A percentile compares a stretch with the other conserved stretches of the same genome.
Evolutionary conservation across 1,284 basidiomycete genomes (phyloP).

Genomic region (Agroathelia rolfsii): DNA sequence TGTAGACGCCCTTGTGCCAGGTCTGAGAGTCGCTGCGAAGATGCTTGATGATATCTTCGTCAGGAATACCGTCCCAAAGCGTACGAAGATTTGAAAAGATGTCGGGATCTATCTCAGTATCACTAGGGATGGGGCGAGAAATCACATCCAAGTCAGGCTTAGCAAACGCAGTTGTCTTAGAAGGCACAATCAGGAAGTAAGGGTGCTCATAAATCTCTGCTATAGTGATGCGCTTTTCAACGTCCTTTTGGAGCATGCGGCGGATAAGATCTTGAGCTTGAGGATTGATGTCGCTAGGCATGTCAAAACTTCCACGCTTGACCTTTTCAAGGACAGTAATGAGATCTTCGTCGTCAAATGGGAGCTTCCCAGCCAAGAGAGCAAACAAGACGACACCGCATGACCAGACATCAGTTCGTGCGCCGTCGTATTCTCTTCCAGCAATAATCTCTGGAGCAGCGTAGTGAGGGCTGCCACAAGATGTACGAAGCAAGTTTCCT

Average conservation of each 20-base stretch:
- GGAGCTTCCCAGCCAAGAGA: conserved; percentile 78
- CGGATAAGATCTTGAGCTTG: conserved; percentile 68
- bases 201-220: conserved; percentile 81
- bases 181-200: conserved; percentile 70
- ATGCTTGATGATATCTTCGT: conserved; percentile 61
- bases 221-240: conserved; percentile 77
- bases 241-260: conserved; percentile 89
- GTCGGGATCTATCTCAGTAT: conserved; percentile 73
- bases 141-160: conserved; percentile 64
- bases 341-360: conserved; percentile 85
- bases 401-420: conserved; percentile 91
- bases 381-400: conserved; percentile 88
- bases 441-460: conserved; percentile 97
- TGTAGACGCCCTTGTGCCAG: conserved; percentile 92
- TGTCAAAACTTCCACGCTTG: conserved; percentile 77
- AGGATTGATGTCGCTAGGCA: conserved; percentile 67
- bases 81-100: conserved; percentile 88
- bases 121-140: conserved; percentile 50
- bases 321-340: conserved; percentile 83
- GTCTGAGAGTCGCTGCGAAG: conserved; percentile 60
- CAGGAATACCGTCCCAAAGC: conserved; percentile 75
- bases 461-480: conserved; percentile 96
- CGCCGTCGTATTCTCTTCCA: conserved; percentile 88
- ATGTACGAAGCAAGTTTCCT: conserved; percentile 71
- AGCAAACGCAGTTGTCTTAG: conserved; percentile 37